Conservation (phyloP, 257 asterid species). For the Sherardia arvensis region DNA sequence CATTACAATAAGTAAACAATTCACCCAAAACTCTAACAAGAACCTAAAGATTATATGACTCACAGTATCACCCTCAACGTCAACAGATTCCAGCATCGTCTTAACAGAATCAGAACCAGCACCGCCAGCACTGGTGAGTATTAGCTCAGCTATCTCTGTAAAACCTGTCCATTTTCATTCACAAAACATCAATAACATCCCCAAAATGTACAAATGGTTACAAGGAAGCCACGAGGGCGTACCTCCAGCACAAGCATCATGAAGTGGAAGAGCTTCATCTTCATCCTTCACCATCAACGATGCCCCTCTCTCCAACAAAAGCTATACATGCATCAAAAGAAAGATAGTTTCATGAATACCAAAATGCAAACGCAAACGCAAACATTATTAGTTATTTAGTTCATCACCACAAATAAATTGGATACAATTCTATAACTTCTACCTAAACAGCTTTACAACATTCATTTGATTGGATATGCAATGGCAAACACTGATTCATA, state of each 20-base stretch:
- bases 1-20: not conserved
- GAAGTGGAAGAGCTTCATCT: slow-evolving; percentile 74
- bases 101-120: slow-evolving; percentile 40
- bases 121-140: slow-evolving; percentile 36
- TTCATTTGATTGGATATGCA: not conserved
- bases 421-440: not conserved
- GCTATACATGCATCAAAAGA: slow-evolving; percentile 35
- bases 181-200: not conserved
- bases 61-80: slow-evolving; percentile 79
- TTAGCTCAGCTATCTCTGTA: slow-evolving; percentile 50
- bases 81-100: slow-evolving; percentile 63
- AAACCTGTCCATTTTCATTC: slow-evolving; percentile 34
- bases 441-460: not conserved
- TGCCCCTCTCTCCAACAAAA: slow-evolving; percentile 69
- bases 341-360: not conserved
- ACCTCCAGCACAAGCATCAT: slow-evolving; percentile 96
- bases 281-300: slow-evolving; percentile 63
- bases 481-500: not conserved
- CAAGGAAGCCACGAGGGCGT: not conserved
- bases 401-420: not conserved
- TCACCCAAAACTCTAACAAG: not conserved
- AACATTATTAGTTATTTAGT: not conserved
- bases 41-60: slow-evolving; percentile 17
- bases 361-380: not conserved
- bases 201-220: not conserved